phyloP scores from a whole-genome alignment of 2,329 filamentous ascomycete genomes.

The Hypoxylon sp. region DNA sequence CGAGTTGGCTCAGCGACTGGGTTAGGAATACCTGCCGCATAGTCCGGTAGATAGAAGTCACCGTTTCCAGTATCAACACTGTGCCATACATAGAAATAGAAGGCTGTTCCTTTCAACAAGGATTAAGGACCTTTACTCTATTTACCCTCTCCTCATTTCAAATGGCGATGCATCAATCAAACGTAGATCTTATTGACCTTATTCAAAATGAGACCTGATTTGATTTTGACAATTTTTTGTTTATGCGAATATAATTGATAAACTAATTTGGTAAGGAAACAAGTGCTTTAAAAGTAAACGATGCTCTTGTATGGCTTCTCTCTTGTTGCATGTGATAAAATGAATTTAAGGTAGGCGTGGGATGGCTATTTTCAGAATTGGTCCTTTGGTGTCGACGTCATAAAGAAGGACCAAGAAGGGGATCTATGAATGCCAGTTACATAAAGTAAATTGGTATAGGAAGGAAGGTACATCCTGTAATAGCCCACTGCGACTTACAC shows the following conservation, averaged over 20 bases:
- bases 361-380: slow-evolving; percentile 31
- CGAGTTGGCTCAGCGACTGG: neutral
- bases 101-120: no score
- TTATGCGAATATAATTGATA: neutral
- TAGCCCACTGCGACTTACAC: slow-evolving; percentile 7
- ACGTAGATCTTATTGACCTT: no score
- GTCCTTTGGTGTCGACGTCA: slow-evolving; percentile 31
- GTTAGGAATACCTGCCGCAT: no score
- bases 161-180: no score
- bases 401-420: slow-evolving; percentile 11
- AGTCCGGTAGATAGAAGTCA: no score
- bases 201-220: no score
- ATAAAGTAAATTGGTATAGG: neutral
- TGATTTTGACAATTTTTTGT: no score
- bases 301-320: neutral
- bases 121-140: no score
- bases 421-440: neutral
- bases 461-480: slow-evolving; percentile 14
- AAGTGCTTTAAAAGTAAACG: neutral
- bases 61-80: no score
- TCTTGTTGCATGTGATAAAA: neutral
- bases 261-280: no score
- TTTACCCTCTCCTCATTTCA: no score
- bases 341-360: slow-evolving; percentile 1
- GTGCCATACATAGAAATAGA: no score